Percentiles rank a stretch among this genome's conserved stretches.
Evolutionary conservation across 257 asterid genomes (phyloP).

Genomic region (Fraxinus cuspidata): DNA sequence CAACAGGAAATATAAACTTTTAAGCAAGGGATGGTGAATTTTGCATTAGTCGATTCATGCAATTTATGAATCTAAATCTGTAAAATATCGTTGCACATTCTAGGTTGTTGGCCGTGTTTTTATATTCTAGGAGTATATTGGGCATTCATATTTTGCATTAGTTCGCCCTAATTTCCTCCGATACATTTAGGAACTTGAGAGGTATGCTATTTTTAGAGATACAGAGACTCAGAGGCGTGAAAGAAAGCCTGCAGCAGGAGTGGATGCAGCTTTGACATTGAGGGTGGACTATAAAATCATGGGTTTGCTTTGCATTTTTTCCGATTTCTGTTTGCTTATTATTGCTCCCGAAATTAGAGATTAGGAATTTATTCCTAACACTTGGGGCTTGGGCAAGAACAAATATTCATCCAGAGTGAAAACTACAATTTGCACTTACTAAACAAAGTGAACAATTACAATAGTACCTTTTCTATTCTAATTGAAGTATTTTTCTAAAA

Average conservation of each 20-base stretch:
- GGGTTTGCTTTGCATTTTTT: neutral
- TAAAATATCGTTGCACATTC: neutral
- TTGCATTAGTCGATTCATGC: neutral
- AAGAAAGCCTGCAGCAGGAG: neutral
- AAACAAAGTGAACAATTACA: neutral
- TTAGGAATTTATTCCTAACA: neutral
- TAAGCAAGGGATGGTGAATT: neutral
- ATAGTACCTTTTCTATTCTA: neutral
- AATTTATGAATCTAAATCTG: neutral
- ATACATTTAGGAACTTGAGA: neutral
- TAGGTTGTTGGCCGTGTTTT: neutral
- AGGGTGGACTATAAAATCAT: neutral
- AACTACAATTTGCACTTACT: neutral
- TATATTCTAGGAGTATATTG: neutral
- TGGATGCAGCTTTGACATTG: neutral
- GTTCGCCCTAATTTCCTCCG: neutral
- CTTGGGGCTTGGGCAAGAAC: neutral
- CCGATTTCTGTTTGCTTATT: neutral
- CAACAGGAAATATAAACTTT: neutral
- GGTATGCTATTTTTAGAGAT: neutral
- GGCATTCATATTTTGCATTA: neutral
- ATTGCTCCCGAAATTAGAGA: neutral
- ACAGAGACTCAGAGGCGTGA: neutral
- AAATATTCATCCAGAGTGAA: neutral
- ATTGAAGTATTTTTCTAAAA: neutral